Conservation (phyloP, 352 stramenopile species). For the Globisporangium perplexum region DNA sequence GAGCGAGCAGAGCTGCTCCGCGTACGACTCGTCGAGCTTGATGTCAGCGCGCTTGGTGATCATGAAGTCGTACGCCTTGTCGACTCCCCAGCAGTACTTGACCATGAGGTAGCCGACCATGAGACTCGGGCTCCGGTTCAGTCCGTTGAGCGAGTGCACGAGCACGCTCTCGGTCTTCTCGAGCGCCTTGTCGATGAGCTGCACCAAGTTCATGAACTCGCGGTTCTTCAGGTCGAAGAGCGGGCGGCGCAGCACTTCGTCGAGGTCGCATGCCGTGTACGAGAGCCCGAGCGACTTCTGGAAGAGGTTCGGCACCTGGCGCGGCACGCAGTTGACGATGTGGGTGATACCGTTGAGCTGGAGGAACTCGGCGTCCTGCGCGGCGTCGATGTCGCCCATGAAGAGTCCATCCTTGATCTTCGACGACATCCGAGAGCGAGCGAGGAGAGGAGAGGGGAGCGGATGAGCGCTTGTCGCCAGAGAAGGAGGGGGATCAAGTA, state of each 20-base stretch:
- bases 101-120: slow-evolving; percentile 91
- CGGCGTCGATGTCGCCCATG: slow-evolving; percentile 90
- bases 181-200: slow-evolving; percentile 76
- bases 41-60: slow-evolving; percentile 84
- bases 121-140: slow-evolving; percentile 74
- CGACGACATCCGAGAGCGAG: slow-evolving; percentile 71
- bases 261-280: slow-evolving; percentile 73
- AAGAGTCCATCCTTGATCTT: slow-evolving; percentile 94
- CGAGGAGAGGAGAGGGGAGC: neutral
- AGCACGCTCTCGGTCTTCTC: slow-evolving; percentile 84
- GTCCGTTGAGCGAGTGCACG: slow-evolving; percentile 83
- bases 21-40: slow-evolving; percentile 71
- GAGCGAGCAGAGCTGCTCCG: slow-evolving; percentile 64
- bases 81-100: slow-evolving; percentile 90
- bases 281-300: slow-evolving; percentile 78
- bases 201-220: slow-evolving; percentile 76
- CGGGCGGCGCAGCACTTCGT: slow-evolving; percentile 53
- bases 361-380: slow-evolving; percentile 90
- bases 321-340: slow-evolving; percentile 90
- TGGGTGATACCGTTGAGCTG: slow-evolving; percentile 91
- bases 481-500: neutral
- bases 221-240: slow-evolving; percentile 84
- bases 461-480: neutral
- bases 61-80: slow-evolving; percentile 91
- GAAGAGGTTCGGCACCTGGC: slow-evolving; percentile 90